phyloP scores from a whole-genome alignment of 305 asterid species.

The Petunia hybrid region DNA sequence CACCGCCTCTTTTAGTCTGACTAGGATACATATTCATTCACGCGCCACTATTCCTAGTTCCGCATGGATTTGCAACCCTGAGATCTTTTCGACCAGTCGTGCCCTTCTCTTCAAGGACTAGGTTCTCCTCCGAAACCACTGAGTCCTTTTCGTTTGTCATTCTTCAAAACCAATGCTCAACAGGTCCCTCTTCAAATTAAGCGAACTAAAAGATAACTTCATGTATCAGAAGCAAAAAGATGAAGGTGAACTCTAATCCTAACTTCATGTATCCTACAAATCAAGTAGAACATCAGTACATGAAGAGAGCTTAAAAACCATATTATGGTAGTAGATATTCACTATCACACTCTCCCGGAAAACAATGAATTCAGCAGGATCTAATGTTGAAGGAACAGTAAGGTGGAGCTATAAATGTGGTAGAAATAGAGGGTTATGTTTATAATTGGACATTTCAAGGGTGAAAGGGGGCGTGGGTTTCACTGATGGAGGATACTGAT shows the following conservation, averaged over 20 bases:
- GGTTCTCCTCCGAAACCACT: too few relatives aligned
- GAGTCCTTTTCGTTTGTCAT: too few relatives aligned
- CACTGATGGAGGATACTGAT: background rate
- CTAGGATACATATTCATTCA: too few relatives aligned
- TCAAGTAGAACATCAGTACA: slow-evolving; percentile 8
- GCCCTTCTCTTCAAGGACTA: too few relatives aligned
- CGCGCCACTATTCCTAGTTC: too few relatives aligned
- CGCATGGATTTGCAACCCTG: too few relatives aligned
- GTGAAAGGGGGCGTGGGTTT: background rate
- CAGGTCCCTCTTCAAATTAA: background rate
- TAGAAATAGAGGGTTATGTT: background rate
- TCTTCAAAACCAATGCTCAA: too few relatives aligned
- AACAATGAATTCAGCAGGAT: background rate
- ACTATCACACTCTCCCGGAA: background rate
- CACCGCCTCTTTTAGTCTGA: too few relatives aligned
- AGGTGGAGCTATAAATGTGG: background rate
- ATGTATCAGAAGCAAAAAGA: background rate
- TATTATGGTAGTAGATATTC: slow-evolving; percentile 11
- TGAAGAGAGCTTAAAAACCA: background rate
- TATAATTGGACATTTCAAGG: background rate
- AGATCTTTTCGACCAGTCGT: too few relatives aligned
- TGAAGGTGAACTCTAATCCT: background rate
- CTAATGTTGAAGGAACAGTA: background rate
- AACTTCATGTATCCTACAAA: slow-evolving; percentile 6
- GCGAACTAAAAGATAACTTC: background rate